These are phyloP conservation scores for Tritrichomonas musculus DNA, from an alignment of 208 protist genomes.

Conservation along the genomic window DNA sequence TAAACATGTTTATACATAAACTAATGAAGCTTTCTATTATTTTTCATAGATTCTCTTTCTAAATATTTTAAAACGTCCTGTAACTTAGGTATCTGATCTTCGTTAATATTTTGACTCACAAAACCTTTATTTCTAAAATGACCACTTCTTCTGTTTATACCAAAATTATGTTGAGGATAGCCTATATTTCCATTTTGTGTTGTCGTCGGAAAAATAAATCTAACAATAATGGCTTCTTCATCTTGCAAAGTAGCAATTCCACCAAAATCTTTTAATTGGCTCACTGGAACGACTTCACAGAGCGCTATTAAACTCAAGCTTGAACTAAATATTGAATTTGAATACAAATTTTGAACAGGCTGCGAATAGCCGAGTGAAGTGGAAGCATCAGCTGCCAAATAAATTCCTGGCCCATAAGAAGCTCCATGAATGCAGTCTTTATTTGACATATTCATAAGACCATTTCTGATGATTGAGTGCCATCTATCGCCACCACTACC, in stretches of 20 bases:
- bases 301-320: background rate
- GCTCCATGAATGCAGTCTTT: background rate
- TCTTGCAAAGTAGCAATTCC: background rate
- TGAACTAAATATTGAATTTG: background rate
- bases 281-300: background rate
- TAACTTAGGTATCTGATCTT: too few species aligned
- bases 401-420: background rate
- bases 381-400: background rate
- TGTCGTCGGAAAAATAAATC: background rate
- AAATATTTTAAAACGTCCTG: too few species aligned
- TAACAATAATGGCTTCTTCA: background rate
- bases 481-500: background rate
- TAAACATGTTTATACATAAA: too few species aligned
- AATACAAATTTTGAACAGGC: background rate
- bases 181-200: too few species aligned
- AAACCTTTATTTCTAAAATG: too few species aligned
- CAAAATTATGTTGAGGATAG: too few species aligned
- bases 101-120: too few species aligned
- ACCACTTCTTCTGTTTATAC: too few species aligned
- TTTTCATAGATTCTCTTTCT: too few species aligned
- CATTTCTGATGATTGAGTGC: constrained; percentile 14
- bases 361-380: background rate
- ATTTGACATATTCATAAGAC: background rate
- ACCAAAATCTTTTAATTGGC: background rate
- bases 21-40: too few species aligned